Evolutionary conservation across 2,329 filamentous ascomycete species (phyloP), one percentile per base, ranked within the genome.

Genomic region (Akanthomyces muscarius): DNA sequence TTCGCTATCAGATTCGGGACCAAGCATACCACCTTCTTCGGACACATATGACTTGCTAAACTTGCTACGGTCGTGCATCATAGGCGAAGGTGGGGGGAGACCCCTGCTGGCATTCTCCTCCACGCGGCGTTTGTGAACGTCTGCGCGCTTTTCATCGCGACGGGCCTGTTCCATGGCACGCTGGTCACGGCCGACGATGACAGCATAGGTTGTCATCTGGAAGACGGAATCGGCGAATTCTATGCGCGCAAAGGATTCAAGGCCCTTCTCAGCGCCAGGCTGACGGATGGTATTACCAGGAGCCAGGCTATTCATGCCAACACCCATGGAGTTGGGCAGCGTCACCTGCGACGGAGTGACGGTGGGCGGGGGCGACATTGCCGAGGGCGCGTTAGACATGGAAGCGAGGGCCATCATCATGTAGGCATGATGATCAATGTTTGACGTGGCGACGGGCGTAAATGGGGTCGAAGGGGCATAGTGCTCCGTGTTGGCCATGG

Each of bases 161-260:
- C 80, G 78, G 25, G 84, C 85, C 67, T 84, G 80, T 61, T 81
- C 76, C 66, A 86, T 75, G 11, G 86, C 86, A 59, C 80, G 76
- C 69, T 87, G 81, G 73, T 92, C 89, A 65, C 90, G 87, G 61
- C 89, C 89, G 33, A 93, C 85, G 63, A 90, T 84, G 68, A 92
- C 83, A 59, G 85, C 82, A 68, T 88, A 88, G 1, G 89, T 91
- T 58, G 87, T 91, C 86, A 93, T 89, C 74, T 90, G 89, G 73
- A 90, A 92, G 62, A 87, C 83, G 71, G 89, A 89, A 77, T 93
- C 90, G 67, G 84, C 82, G 71, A 93, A 92, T 69, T 87, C 84
- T 65, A 93, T 78, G 59, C 80, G 78, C 50, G 83, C 83, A 71
- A 85, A 86, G 3, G 83, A 85, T 69, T 85, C 81, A 16, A 86